Base-by-base conservation (phyloP, 2,329 filamentous ascomycete genomes). In the Corinectria fuckeliana region DNA sequence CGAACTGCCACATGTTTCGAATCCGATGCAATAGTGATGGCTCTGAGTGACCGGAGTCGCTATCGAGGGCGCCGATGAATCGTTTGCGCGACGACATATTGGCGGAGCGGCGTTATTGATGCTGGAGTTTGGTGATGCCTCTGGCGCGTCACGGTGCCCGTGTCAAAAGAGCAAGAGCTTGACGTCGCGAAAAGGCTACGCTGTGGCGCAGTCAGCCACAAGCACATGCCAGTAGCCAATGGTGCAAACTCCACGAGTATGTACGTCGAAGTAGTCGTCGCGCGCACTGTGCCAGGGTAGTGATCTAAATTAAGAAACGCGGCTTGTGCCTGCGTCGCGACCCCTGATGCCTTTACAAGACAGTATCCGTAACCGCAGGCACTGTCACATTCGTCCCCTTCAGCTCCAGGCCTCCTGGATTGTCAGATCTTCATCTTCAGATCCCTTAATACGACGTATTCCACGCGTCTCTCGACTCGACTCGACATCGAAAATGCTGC, bases 1-100 rank as follows among this genome's bases (percentile, higher is more conserved):
- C 92, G 77, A 98, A 97, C 76, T 97, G 91, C 93, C 94, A 98
- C 84, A 91, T 93, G 74, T 91, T 95, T 63, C 94, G 88, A 67
- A 98, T 85, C 65, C 83, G 88, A 58, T 87, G 80, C 25, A 96
- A 53, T 18, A 71, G 36, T 5, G 68, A 64, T 20, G 58, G 44
- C 34, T 61, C 56, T n/a, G 55, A 58, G 47, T 66, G 63, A 30
- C 23, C 41, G 54, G 55, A 61, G 2, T 58, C 65, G 30, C 50
- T 55, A 21, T 71, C 63, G 25, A 65, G 25, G 45, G 55, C 68
- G 26, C 51, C 60, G 44, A 67, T 49, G 30, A 66, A 64, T 50
- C 69, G 68, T 59, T 71, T 71, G 50, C 68, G 68, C 58, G 68
- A 67, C 53, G 68, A 59, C 69, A 71, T 71, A n/a, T 63, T 71